Evolutionary conservation across 192 early-diverging fungal genomes (phyloP).

Genomic region (Coemansia aciculifera): DNA sequence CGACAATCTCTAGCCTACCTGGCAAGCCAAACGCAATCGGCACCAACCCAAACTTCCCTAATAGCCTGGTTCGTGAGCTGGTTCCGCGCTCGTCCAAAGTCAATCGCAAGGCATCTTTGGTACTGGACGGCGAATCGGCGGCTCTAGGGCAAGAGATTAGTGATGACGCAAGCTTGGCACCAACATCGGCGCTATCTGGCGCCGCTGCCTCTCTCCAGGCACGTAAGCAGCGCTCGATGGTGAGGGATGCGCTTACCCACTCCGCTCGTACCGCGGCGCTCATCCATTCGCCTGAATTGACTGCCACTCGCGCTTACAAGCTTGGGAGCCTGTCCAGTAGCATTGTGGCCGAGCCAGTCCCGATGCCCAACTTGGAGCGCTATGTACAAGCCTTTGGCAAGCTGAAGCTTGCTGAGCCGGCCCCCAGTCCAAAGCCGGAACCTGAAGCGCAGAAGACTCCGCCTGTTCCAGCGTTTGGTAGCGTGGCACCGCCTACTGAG

Average conservation of each 20-base stretch:
- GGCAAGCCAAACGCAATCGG: neutral
- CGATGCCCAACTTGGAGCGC: constrained; percentile 50
- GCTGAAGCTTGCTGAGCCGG: constrained; percentile 27
- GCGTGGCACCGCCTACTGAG: neutral
- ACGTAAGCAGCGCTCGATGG: constrained; percentile 32
- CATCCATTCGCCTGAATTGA: constrained; percentile 18
- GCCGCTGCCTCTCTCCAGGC: constrained; percentile 30
- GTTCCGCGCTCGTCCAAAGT: constrained; percentile 33
- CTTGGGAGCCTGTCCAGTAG: neutral
- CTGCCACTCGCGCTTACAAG: neutral
- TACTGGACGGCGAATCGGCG: constrained; percentile 9
- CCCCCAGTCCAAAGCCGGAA: constrained; percentile 10
- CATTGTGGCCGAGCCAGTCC: neutral
- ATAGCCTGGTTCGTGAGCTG: constrained; percentile 43
- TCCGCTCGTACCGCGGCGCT: constrained; percentile 24
- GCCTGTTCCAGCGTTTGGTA: neutral
- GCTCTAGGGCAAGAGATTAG: neutral
- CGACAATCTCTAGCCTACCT: neutral
- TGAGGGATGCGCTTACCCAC: constrained; percentile 31
- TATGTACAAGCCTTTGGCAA: constrained; percentile 49
- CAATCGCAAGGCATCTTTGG: constrained; percentile 40
- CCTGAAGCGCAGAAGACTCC: neutral
- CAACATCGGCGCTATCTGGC: constrained; percentile 19
- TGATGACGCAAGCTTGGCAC: neutral
- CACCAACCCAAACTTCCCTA: constrained; percentile 21